Evolutionary conservation across 345 rosid species (phyloP), one percentile per base, ranked within the genome.

Genomic region (Eucalyptus curtisii): DNA sequence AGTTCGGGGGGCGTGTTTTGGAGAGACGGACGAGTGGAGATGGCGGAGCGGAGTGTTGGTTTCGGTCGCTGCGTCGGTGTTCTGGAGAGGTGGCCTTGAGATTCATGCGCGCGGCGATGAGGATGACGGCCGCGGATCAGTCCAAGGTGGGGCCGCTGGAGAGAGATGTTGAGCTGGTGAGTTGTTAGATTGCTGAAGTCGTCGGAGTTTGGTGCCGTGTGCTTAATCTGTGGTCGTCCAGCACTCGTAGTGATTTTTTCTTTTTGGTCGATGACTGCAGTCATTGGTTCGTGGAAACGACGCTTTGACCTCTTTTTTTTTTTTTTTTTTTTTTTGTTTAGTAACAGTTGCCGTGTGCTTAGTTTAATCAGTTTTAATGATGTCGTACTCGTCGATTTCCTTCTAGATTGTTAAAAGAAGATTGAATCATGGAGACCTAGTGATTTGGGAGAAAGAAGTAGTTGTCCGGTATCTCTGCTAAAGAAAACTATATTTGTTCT

Each of bases 131-230:
- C 44, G 89, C 86, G 88, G 94, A 93, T 87, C 93, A 86, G 86
- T 88, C 91, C 30, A 89, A 89, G 71, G 84, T 90, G 42, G 89
- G 90, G 57, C 90, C 93, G 55, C 88, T 91, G 57, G 96, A 94
- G 92, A 92, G 96, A 89, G 95, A 93, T 90, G 91, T 92, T 88
- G 96, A 94, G 91, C 90, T 95, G 94, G 96, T 95, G 91, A 89
- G 66, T 76, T 13, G 27, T 76, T 76, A 20, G 30, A 40, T 61
- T 76, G 27, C 4, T 40, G 84, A 76, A 40, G 84, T 76, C 8
- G 24, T 40, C 47, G 84, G 22, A 76, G 84, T 40, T 76, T 20
- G 84, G 44, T 40, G 30, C 84, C 57, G 57, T 3, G 84, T 76
- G 47, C 84, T 20, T 76, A 40, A 40, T 76, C 47, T 76, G 8